phyloP scores from a whole-genome alignment of 495 filamentous ascomycete species.

The Talaromyces proteolyticus region DNA sequence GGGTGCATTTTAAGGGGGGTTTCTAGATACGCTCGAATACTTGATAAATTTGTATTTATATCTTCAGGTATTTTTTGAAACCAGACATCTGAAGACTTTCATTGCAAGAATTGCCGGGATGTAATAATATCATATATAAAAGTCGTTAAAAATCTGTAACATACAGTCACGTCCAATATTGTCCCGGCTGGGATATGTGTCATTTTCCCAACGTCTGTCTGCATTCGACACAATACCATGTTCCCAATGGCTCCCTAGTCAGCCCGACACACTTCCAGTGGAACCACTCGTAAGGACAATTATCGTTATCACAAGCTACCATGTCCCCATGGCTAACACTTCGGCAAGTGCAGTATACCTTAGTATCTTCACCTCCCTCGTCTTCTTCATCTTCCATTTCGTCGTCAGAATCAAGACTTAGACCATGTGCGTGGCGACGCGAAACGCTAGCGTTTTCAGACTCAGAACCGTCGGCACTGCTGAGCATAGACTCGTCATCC shows the following conservation, averaged over 20 bases:
- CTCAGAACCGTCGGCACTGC: slow-evolving; percentile 45
- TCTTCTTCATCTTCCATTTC: slow-evolving; percentile 70
- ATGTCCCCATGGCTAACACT: slow-evolving; percentile 93
- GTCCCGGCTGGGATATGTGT: no score
- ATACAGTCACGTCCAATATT: slow-evolving; percentile 1
- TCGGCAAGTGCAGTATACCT: slow-evolving; percentile 89
- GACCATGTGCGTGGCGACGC: slow-evolving; percentile 10
- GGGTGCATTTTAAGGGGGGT: neutral
- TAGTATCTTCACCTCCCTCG: slow-evolving; percentile 81
- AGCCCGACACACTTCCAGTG: slow-evolving; percentile 95
- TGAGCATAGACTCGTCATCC: slow-evolving; percentile 56
- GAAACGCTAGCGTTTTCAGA: slow-evolving; percentile 34
- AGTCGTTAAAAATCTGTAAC: no score
- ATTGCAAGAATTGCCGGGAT: slow-evolving; percentile 5
- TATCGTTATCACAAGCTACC: slow-evolving; percentile 95
- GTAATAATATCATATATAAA: no score
- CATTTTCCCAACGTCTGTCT: slow-evolving; percentile 52
- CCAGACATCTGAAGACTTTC: no score
- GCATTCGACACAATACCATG: slow-evolving; percentile 89
- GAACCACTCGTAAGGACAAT: slow-evolving; percentile 95
- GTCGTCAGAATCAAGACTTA: slow-evolving; percentile 27
- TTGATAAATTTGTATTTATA: slow-evolving; percentile 7
- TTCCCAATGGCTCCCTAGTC: slow-evolving; percentile 80
- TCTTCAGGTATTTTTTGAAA: no score
- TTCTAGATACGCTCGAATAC: neutral